Percentiles rank a stretch among this genome's conserved stretches.
Evolutionary conservation across 495 filamentous ascomycete genomes (phyloP).

Genomic region (Lasiosphaeria miniovina): DNA sequence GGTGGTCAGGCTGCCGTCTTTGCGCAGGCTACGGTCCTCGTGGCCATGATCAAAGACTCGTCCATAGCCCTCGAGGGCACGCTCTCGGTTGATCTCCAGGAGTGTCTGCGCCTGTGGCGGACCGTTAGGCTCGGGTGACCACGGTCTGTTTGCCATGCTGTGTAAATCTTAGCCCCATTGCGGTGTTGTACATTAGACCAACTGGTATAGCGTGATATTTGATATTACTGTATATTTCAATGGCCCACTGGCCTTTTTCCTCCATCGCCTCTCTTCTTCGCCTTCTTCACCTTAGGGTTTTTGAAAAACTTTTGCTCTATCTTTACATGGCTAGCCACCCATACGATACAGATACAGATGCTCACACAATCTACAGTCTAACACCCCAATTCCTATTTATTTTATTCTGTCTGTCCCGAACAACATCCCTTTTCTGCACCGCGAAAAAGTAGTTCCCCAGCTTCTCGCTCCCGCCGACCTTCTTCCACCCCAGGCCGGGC

Average conservation of each 20-base stretch:
- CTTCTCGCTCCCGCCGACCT: conserved; percentile 75
- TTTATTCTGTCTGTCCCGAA: background rate
- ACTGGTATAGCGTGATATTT: background rate
- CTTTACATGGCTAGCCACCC: no score
- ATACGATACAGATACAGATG: background rate
- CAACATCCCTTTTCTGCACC: conserved; percentile 51
- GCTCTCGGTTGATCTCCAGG: conserved; percentile 58
- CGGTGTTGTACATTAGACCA: background rate
- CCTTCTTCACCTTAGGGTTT: no score
- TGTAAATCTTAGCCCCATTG: background rate
- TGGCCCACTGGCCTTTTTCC: no score
- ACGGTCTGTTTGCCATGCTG: background rate
- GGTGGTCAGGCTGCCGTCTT: conserved; percentile 28
- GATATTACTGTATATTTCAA: no score
- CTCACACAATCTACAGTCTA: conserved; percentile 3
- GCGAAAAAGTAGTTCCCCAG: conserved; percentile 97
- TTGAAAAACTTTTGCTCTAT: no score
- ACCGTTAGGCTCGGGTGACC: conserved; percentile 52
- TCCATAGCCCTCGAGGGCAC: conserved; percentile 48
- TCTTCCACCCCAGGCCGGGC: conserved; percentile 87
- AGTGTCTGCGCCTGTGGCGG: conserved; percentile 59
- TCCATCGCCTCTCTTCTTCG: no score
- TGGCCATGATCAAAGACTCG: conserved; percentile 50
- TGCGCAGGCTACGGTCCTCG: conserved; percentile 50
- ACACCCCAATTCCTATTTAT: background rate